These are phyloP conservation scores for Mycena crocata DNA, from an alignment of 768 basidiomycete species.

Conservation along the genomic window DNA sequence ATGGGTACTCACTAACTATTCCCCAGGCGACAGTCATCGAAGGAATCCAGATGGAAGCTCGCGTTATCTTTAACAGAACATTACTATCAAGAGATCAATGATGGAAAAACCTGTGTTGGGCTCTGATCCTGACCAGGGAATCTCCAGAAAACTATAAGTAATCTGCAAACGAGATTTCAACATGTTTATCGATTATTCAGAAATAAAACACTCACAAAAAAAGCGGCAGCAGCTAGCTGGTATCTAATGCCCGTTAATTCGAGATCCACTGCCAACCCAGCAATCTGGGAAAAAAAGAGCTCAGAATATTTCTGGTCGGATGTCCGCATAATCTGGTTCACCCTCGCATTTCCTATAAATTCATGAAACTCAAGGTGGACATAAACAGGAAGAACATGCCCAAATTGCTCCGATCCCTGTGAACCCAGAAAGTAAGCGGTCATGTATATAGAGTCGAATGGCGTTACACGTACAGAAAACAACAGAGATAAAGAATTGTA, in stretches of 20 bases:
- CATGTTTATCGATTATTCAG: not conserved
- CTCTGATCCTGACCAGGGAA: conserved; percentile 39
- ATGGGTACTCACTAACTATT: conserved; percentile 37
- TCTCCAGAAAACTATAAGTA: conserved; percentile 42
- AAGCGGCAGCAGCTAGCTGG: conserved; percentile 42
- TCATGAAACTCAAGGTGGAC: not conserved
- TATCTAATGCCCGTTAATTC: conserved; percentile 40
- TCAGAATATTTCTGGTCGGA: not conserved
- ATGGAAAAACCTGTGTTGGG: not conserved
- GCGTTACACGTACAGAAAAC: conserved; percentile 63
- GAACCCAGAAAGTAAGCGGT: not conserved
- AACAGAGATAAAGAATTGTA: conserved; percentile 66
- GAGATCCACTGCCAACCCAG: conserved; percentile 55
- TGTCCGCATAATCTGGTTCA: not conserved
- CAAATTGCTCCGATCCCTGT: conserved; percentile 58
- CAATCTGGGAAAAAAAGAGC: conserved; percentile 43
- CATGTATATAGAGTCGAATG: not conserved
- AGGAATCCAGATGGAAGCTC: conserved; percentile 44
- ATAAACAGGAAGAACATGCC: conserved; percentile 42
- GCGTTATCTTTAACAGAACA: conserved; percentile 38
- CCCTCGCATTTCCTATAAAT: conserved; percentile 51
- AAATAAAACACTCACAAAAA: conserved; percentile 36
- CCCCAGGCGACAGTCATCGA: conserved; percentile 42
- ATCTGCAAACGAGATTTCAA: conserved; percentile 22
- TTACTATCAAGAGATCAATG: conserved; percentile 30